Evolutionary conservation across 345 rosid genomes (phyloP).

Genomic region (Draba incana): DNA sequence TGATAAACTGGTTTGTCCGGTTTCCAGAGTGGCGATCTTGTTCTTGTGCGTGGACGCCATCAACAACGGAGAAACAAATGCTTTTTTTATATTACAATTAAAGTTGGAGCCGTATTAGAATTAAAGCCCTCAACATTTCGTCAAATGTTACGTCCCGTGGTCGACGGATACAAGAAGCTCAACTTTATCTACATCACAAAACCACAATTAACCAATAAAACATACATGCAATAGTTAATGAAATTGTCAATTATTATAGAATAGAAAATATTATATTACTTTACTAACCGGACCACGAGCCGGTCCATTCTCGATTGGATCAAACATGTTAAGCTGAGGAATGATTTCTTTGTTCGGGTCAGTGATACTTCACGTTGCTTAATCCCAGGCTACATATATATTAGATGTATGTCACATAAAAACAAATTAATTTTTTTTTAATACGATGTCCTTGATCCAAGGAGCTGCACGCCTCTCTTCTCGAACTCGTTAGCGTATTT

Average conservation of each 20-base stretch:
- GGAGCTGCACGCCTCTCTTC: constrained; percentile 66
- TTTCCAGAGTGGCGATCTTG: constrained; percentile 87
- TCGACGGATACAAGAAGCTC: constrained; percentile 78
- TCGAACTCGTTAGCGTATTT: constrained; percentile 54
- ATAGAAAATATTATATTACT: no score
- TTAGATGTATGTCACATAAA: not conserved
- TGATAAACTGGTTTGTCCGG: constrained; percentile 69
- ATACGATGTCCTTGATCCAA: constrained; percentile 70
- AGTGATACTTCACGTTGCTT: constrained; percentile 65
- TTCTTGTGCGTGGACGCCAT: constrained; percentile 52
- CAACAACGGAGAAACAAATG: no score
- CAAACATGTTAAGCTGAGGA: constrained; percentile 78
- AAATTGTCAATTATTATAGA: no score
- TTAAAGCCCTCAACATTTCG: constrained; percentile 72
- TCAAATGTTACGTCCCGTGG: constrained; percentile 79
- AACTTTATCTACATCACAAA: constrained; percentile 56
- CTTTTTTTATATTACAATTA: no score
- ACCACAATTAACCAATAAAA: not conserved
- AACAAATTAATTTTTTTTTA: not conserved
- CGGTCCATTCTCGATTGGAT: constrained; percentile 68
- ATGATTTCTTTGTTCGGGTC: constrained; percentile 64
- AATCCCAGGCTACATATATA: constrained; percentile 63
- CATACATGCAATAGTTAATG: not conserved
- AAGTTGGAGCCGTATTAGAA: no score
- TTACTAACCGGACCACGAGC: constrained; percentile 69